Conservation (phyloP, 495 filamentous ascomycete species). For the Aspergillus biplanus region DNA sequence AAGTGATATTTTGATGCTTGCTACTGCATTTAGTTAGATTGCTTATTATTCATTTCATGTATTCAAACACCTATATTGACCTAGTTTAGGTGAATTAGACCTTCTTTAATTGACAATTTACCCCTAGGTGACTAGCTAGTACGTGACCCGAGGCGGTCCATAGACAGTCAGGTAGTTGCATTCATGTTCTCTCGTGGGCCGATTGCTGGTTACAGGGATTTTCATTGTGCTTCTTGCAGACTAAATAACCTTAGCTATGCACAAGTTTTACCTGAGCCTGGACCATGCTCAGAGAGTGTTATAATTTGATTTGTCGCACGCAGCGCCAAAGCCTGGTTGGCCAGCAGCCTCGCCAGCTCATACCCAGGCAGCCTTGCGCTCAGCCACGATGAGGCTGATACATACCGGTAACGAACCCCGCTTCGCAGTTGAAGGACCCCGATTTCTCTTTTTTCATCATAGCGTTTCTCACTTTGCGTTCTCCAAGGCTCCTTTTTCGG, state of each 20-base stretch:
- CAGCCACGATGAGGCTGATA: not conserved
- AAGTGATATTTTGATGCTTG: too few species aligned
- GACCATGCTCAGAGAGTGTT: not conserved
- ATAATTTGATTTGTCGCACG: not conserved
- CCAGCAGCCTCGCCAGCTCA: too few species aligned
- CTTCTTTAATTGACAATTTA: too few species aligned
- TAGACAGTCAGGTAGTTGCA: not conserved
- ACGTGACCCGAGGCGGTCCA: too few species aligned
- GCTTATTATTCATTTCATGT: too few species aligned
- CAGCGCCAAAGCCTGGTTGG: not conserved
- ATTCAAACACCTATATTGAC: too few species aligned
- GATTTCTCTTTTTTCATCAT: not conserved
- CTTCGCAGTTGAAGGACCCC: not conserved
- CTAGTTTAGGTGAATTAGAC: too few species aligned
- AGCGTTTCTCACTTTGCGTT: not conserved
- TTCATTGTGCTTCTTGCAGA: not conserved
- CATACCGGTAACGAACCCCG: not conserved
- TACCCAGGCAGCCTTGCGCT: not conserved
- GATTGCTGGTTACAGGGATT: not conserved
- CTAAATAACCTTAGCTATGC: not conserved
- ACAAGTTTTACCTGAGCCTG: not conserved
- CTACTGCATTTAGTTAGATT: too few species aligned
- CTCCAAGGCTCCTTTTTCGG: not conserved
- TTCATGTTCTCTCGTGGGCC: not conserved
- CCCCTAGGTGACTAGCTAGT: too few species aligned